Evolutionary conservation across 768 basidiomycete species (phyloP), one percentile per base, ranked within the genome.

Genomic region (Tricholoma flavovirens): DNA sequence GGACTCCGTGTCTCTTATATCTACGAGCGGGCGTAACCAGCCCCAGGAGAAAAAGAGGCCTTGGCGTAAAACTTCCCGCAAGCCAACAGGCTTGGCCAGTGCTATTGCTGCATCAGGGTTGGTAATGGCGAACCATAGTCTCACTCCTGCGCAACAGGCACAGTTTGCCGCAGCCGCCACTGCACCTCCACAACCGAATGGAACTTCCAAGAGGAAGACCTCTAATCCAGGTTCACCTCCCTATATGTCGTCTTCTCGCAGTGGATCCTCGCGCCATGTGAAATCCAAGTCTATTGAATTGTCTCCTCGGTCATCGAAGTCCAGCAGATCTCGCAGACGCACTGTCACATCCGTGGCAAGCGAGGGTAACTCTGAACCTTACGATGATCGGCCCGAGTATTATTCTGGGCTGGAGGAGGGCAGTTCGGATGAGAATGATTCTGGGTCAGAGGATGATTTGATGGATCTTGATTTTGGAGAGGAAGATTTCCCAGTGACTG

Each of bases 401-500:
- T 73, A 75, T 60, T 71, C 66, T 49, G 74, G 73, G 21, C 59
- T 73, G 40, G 68, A 69, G 49, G 74, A 70, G 15, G 69, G 60
- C 45, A 71, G 67, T 46, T 69, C 67, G 1, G 73, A 71, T 32
- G 71, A 70, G 7, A 65, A 65, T 14, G 56, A 64, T 29, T 69
- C 74, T 14, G 58, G 64, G 50, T 71, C 75, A 51, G 57, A 67
- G 24, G 68, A 75, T 55, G 72, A 73, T 53, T 57, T 73, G 43
- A 68, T 67, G 76, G 73, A 74, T 32, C 56, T 80, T 57, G 77
- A 76, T 59, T 54, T 88, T 24, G 83, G 80, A 54, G 78, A 84
- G 50, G 84, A 87, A 53, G 89, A 91, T 64, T 91, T 93, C 12
- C 88, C 95, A 1, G 91, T 98, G 4, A 96, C 93, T 5, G 95